Conservation (phyloP, 805 yeast genomes). For the Yarrowia sp. region DNA sequence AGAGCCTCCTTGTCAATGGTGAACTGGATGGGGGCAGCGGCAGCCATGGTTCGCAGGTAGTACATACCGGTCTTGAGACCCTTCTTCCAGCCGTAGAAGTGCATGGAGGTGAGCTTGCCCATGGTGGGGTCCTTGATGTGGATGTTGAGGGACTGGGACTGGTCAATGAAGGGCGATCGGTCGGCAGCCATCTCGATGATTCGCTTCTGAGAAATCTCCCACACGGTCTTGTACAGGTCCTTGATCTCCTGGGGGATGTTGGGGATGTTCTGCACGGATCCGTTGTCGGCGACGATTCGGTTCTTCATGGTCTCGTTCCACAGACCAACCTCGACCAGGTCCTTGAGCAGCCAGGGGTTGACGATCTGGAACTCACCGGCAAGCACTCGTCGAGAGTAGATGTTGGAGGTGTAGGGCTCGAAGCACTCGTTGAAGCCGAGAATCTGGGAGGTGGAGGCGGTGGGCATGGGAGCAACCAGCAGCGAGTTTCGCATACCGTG, state of each 20-base stretch:
- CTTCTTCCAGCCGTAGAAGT: slow-evolving; percentile 97
- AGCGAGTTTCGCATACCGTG: slow-evolving; percentile 85
- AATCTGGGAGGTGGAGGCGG: slow-evolving; percentile 96
- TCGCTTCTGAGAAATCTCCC: slow-evolving; percentile 89
- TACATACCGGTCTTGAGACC: slow-evolving; percentile 99
- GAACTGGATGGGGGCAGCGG: slow-evolving; percentile 94
- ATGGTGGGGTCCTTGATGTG: slow-evolving; percentile 87
- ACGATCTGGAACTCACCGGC: slow-evolving; percentile 95
- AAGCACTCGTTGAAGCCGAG: slow-evolving; percentile 93
- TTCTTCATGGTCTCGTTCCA: slow-evolving; percentile 83
- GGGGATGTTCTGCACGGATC: slow-evolving; percentile 78
- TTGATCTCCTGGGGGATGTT: slow-evolving; percentile 73
- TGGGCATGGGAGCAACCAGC: slow-evolving; percentile 86
- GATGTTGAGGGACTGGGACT: slow-evolving; percentile 89
- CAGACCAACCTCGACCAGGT: slow-evolving; percentile 73
- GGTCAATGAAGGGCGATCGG: slow-evolving; percentile 71
- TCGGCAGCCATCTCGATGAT: slow-evolving; percentile 86
- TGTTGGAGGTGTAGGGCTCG: slow-evolving; percentile 92
- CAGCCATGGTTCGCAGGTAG: slow-evolving; percentile 95
- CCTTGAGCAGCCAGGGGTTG: slow-evolving; percentile 79
- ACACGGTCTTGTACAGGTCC: slow-evolving; percentile 84
- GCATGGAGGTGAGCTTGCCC: slow-evolving; percentile 97
- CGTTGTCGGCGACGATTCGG: slow-evolving; percentile 69
- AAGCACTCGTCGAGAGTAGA: slow-evolving; percentile 83
- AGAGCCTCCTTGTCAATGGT: slow-evolving; percentile 58